These are phyloP conservation scores for Cyathus striatus DNA, from an alignment of 768 basidiomycete species.

Conservation along the genomic window DNA sequence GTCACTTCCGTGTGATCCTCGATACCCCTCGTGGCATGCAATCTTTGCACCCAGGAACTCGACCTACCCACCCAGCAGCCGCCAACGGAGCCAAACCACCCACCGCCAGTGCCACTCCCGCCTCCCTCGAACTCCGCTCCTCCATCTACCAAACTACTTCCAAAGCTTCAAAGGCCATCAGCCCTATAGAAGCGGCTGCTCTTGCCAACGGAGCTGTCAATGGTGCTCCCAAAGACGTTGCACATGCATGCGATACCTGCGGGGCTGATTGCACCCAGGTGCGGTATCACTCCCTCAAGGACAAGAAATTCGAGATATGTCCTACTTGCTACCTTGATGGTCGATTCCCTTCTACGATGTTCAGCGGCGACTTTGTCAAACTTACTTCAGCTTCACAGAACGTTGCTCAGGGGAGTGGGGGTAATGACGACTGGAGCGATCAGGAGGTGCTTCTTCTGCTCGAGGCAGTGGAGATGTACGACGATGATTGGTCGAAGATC, in stretches of 20 bases:
- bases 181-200: conserved; percentile 58
- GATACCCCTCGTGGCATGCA: conserved; percentile 96
- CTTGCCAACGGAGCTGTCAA: conserved; percentile 48
- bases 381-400: conserved; percentile 44
- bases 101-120: conserved; percentile 36
- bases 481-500: conserved; percentile 93
- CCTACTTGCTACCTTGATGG: conserved; percentile 92
- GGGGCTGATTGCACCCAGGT: conserved; percentile 86
- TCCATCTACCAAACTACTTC: conserved; percentile 87
- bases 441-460: conserved; percentile 84
- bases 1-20: conserved; percentile 96
- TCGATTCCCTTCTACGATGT: conserved; percentile 94
- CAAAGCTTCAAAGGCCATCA: conserved; percentile 73
- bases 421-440: conserved; percentile 79
- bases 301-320: conserved; percentile 88
- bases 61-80: conserved; percentile 40
- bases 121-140: conserved; percentile 84
- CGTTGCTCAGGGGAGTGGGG: conserved; percentile 32
- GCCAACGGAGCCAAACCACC: conserved; percentile 30
- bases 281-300: conserved; percentile 91
- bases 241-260: conserved; percentile 87
- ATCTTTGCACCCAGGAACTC: conserved; percentile 83
- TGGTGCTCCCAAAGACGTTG: conserved; percentile 40
- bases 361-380: conserved; percentile 95
- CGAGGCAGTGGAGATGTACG: conserved; percentile 98